Percentiles rank a stretch among this genome's conserved stretches.
These are phyloP conservation scores for Auricularia sp. DNA, from an alignment of 768 basidiomycete species.

Conservation along the genomic window DNA sequence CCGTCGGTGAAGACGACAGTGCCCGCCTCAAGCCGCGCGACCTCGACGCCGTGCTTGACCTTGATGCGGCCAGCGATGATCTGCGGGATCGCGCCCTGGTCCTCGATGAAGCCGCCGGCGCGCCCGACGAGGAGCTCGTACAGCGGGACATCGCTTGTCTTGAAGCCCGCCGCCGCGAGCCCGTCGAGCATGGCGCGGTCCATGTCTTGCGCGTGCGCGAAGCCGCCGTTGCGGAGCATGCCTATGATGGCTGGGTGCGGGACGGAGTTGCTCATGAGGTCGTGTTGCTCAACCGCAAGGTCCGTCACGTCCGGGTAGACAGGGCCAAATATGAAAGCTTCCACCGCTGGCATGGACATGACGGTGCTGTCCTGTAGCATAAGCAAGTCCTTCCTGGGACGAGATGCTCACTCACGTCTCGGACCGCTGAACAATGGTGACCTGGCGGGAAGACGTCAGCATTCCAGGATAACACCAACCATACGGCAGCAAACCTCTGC, in stretches of 20 bases:
- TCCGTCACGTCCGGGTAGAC: background rate
- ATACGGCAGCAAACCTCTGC: background rate
- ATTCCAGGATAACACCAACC: background rate
- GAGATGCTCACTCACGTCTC: background rate
- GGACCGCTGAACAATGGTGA: background rate
- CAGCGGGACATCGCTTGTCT: background rate
- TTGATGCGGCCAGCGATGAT: background rate
- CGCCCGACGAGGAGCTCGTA: background rate
- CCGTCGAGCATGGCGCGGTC: background rate
- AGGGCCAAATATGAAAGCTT: background rate
- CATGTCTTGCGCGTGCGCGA: background rate
- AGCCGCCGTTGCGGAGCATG: background rate
- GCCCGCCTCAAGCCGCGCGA: background rate
- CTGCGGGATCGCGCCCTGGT: slow-evolving; percentile 1
- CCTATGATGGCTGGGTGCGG: background rate
- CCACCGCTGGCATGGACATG: background rate
- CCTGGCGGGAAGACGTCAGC: background rate
- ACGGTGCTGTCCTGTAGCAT: too few relatives aligned
- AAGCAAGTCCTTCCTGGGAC: too few relatives aligned
- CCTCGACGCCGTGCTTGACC: background rate
- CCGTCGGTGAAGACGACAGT: background rate
- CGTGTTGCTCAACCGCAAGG: slow-evolving; percentile 1
- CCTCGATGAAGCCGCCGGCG: background rate
- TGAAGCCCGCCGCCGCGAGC: background rate
- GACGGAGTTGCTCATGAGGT: background rate